phyloP scores from a whole-genome alignment of 2,329 filamentous ascomycete genomes.

The Apiospora pterosperma region DNA sequence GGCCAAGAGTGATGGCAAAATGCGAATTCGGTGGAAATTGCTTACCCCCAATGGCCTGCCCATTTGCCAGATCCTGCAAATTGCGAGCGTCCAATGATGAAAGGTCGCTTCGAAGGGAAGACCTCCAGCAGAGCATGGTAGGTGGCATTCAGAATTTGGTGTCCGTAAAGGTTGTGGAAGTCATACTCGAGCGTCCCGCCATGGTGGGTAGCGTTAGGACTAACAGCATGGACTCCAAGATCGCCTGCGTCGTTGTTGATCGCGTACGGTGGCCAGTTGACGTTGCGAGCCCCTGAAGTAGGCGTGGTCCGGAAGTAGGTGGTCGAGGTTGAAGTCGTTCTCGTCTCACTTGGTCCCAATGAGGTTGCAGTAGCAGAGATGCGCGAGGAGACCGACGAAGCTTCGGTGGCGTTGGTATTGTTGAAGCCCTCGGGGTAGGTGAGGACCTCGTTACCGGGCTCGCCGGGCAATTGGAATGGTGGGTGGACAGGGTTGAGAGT shows the following conservation, averaged over 20 bases:
- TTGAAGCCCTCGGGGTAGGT: conserved; percentile 69
- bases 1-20: neutral
- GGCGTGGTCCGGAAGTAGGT: conserved; percentile 57
- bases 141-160: conserved; percentile 74
- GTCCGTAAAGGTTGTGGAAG: conserved; percentile 75
- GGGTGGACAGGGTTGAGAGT: conserved; percentile 67
- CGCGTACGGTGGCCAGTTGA: conserved; percentile 73
- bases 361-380: conserved; percentile 29
- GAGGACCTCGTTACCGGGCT: conserved; percentile 56
- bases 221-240: conserved; percentile 68
- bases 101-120: conserved; percentile 67
- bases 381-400: conserved; percentile 52
- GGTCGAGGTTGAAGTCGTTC: conserved; percentile 33
- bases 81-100: conserved; percentile 80
- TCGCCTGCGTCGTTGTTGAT: conserved; percentile 73
- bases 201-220: conserved; percentile 73
- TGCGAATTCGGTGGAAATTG: neutral
- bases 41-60: conserved; percentile 71
- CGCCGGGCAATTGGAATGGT: conserved; percentile 61
- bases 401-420: conserved; percentile 65
- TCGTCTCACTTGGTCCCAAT: conserved; percentile 23
- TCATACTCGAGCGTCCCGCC: conserved; percentile 77
- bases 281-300: conserved; percentile 60
- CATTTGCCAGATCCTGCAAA: conserved; percentile 74
- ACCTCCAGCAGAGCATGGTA: conserved; percentile 65